Evolutionary conservation across 495 filamentous ascomycete species (phyloP), one percentile per base, ranked within the genome.

Genomic region (Tuber borchii): DNA sequence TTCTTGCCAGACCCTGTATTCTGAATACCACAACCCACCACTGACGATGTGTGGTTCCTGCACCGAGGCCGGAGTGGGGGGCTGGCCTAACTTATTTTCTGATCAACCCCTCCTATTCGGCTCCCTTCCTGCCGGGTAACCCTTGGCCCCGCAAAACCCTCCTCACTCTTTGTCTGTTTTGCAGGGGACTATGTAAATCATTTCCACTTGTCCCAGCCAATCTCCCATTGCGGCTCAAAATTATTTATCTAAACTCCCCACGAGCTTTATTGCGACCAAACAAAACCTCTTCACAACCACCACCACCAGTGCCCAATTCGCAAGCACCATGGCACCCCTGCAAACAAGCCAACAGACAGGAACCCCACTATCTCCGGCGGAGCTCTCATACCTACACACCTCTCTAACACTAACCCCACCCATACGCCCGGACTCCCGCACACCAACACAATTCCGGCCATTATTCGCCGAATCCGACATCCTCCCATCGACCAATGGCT

Each of bases 321-420:
- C 74, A 34, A 69, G n/a, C 26, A 77, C 70, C 40, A 85, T 84
- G 82, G 74, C 83, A 17, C 83, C 85, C 72, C 44, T 65, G 9
- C 51, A 51, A 75, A 39, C 75, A 31, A 72, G 40, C 71, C 26
- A 72, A n/a, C 45, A 65, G 14, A 69, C 87, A 85, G 46, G 76
- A 69, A 61, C 75, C 37, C 90, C 92, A 79, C 90, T 99, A 85
- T 97, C 94, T 34, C 94, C 94, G 61, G 93, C 95, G 79, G 96
- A 99, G 85, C 93, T 98, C 80, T 93, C 94, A 83, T 99, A 97
- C 87, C 90, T 97, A 70, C 94, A 94, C 88, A 88, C 90, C 73
- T 95, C 95, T 6, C 93, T 99, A 80, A 87, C 89, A 17, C 88
- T 90, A 45, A 84, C 85, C 20, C 91, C 90, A n/a, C 93, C 95